Conservation (phyloP, 768 basidiomycete species). For the Leccinum disarticulatum region DNA sequence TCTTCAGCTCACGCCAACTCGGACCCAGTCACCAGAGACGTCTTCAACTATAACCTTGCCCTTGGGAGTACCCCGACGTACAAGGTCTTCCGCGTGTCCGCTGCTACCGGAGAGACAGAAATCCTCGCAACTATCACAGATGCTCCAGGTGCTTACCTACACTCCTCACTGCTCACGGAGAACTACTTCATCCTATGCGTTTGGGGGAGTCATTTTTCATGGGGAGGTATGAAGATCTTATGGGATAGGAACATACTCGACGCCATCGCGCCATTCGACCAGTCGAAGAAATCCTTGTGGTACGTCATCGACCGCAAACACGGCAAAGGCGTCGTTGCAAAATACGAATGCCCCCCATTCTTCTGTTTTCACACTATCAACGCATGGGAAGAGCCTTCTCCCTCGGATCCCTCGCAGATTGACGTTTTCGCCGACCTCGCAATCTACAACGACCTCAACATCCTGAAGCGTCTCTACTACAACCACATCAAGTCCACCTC, state of each 20-base stretch:
- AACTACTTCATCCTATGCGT: constrained; percentile 38
- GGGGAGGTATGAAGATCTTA: constrained; percentile 30
- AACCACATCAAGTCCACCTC: constrained; percentile 29
- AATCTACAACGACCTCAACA: constrained; percentile 33
- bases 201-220: constrained; percentile 33
- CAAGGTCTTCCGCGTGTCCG: constrained; percentile 36
- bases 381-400: constrained; percentile 35
- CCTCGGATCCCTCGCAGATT: constrained; percentile 24
- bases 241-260: constrained; percentile 35
- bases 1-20: constrained; percentile 39
- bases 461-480: constrained; percentile 34
- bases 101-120: constrained; percentile 31
- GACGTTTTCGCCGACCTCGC: constrained; percentile 39
- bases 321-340: constrained; percentile 37
- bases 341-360: constrained; percentile 38
- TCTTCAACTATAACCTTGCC: constrained; percentile 37
- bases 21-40: constrained; percentile 36
- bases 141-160: constrained; percentile 40
- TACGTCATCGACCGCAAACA: constrained; percentile 39
- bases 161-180: constrained; percentile 38
- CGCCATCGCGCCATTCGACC: constrained; percentile 33
- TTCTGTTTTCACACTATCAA: constrained; percentile 42
- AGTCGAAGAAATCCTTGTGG: constrained; percentile 32
- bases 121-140: constrained; percentile 38
- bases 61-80: constrained; percentile 32